Evolutionary conservation across 495 filamentous ascomycete species (phyloP).

Genomic region (Penicillium tannophilum): DNA sequence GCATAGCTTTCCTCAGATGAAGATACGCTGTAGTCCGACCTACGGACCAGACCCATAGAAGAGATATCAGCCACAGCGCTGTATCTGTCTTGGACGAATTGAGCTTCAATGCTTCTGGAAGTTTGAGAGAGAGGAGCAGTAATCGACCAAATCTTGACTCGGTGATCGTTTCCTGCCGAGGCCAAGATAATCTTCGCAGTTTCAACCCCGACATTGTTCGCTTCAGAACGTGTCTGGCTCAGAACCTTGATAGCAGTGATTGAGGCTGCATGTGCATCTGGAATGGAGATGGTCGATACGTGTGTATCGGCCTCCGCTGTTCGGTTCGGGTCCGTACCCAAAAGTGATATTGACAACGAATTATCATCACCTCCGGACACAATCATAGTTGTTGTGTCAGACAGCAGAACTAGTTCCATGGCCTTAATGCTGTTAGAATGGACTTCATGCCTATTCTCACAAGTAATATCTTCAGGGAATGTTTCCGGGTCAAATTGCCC

Average conservation of each 20-base stretch:
- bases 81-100: slow-evolving; percentile 51
- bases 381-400: slow-evolving; percentile 48
- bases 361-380: slow-evolving; percentile 87
- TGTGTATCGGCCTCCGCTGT: slow-evolving; percentile 3
- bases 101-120: slow-evolving; percentile 43
- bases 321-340: slow-evolving; percentile 25
- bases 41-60: slow-evolving; percentile 41
- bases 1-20: background rate
- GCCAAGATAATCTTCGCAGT: slow-evolving; percentile 42
- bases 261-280: slow-evolving; percentile 77
- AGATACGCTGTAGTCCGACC: background rate
- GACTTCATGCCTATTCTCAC: slow-evolving; percentile 47
- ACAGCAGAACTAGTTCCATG: slow-evolving; percentile 38
- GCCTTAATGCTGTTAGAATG: slow-evolving; percentile 79
- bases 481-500: slow-evolving; percentile 19
- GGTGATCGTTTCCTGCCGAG: slow-evolving; percentile 78
- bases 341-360: slow-evolving; percentile 61
- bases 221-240: background rate
- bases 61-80: slow-evolving; percentile 69
- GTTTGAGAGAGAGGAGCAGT: slow-evolving; percentile 34
- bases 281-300: slow-evolving; percentile 57
- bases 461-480: slow-evolving; percentile 29
- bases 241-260: slow-evolving; percentile 67
- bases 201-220: slow-evolving; percentile 2
- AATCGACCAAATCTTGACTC: slow-evolving; percentile 71